A percentile compares a stretch with the other conserved stretches of the same genome.
These are phyloP conservation scores for Trichoderma atroviride DNA, from an alignment of 2,329 filamentous ascomycete genomes.

Conservation along the genomic window DNA sequence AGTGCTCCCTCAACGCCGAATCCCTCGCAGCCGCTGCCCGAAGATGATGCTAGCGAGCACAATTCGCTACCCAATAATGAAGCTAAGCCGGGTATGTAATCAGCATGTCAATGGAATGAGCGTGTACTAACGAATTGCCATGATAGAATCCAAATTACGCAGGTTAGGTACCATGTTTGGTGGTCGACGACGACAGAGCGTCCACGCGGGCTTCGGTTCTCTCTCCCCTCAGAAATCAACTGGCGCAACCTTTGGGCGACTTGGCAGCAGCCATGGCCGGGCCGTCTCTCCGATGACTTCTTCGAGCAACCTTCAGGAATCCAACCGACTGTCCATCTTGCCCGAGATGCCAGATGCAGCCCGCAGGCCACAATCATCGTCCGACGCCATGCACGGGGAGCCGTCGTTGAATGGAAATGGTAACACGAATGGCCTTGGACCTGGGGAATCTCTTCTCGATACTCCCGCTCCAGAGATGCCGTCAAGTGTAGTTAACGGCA, in stretches of 20 bases:
- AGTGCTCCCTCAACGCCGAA: constrained; percentile 27
- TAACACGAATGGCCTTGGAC: constrained; percentile 48
- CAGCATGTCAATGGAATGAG: not conserved
- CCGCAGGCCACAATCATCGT: constrained; percentile 32
- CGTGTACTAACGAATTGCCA: constrained; percentile 2
- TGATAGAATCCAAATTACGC: constrained; percentile 57
- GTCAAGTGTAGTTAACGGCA: constrained; percentile 52
- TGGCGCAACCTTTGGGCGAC: constrained; percentile 59
- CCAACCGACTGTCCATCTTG: constrained; percentile 58
- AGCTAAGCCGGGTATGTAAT: constrained; percentile 42
- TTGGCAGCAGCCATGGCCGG: constrained; percentile 65
- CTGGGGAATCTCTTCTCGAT: constrained; percentile 37
- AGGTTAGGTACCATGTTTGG: constrained; percentile 70
- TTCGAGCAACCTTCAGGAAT: constrained; percentile 60
- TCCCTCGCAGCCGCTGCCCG: constrained; percentile 23
- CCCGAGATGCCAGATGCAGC: constrained; percentile 57
- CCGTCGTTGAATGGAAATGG: constrained; percentile 38
- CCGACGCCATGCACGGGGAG: constrained; percentile 35
- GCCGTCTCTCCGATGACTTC: constrained; percentile 61
- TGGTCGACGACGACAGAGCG: constrained; percentile 65
- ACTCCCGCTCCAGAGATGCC: constrained; percentile 33
- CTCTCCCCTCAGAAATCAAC: constrained; percentile 55
- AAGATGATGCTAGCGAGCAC: constrained; percentile 49
- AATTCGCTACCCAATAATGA: constrained; percentile 37
- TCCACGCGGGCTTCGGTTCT: constrained; percentile 61